A percentile compares a stretch with the other conserved stretches of the same genome.
phyloP scores from a whole-genome alignment of 2,329 filamentous ascomycete species.

The Pseudogymnoascus sp. region DNA sequence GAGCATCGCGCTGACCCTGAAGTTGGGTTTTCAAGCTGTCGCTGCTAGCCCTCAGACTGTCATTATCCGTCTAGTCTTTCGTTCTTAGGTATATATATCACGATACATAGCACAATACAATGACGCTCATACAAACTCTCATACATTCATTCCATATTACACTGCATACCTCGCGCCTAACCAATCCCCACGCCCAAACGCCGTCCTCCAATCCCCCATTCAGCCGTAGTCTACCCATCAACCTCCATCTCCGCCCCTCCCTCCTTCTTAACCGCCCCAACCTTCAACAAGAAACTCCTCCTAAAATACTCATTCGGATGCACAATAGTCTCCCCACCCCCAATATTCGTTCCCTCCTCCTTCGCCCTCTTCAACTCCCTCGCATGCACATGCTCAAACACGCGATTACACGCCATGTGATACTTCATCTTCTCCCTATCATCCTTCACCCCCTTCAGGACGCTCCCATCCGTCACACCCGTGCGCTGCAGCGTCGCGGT shows the following conservation, averaged over 20 bases:
- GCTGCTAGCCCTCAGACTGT: no score
- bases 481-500: constrained; percentile 66
- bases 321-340: constrained; percentile 86
- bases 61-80: no score
- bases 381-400: constrained; percentile 85
- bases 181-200: neutral
- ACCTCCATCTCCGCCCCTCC: neutral
- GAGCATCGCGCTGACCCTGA: no score
- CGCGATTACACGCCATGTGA: constrained; percentile 91
- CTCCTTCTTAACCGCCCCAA: neutral
- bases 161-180: neutral
- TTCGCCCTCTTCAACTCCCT: constrained; percentile 68
- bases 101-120: neutral
- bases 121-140: neutral
- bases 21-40: no score
- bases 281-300: constrained; percentile 78
- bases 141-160: neutral
- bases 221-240: neutral
- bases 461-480: constrained; percentile 69
- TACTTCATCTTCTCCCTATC: constrained; percentile 84
- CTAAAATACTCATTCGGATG: constrained; percentile 99
- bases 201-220: no score
- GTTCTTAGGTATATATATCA: neutral
- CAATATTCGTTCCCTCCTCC: constrained; percentile 60
- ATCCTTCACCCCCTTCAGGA: constrained; percentile 75